Base-by-base conservation (phyloP, 2,329 filamentous ascomycete genomes). In the Apiospora pterosperma region DNA sequence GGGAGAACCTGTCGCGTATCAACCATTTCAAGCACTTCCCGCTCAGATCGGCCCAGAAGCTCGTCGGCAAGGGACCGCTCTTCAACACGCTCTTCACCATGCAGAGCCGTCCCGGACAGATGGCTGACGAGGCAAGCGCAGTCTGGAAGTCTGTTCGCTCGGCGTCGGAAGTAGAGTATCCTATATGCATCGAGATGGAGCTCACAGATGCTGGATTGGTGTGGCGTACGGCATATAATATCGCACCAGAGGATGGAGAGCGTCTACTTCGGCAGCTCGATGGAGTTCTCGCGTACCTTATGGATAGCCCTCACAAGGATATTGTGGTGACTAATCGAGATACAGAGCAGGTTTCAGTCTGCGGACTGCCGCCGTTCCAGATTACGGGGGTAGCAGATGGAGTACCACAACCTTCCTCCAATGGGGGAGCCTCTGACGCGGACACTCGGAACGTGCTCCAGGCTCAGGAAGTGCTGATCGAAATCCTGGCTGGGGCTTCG, bases 101-200 rank as follows among this genome's bases (percentile, higher is more conserved):
- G 3, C 86, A 72, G 67, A 69, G 65, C 5, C 68, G 73, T 0
- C 65, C 66, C 0, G 61, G 44, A 31, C 0, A 59, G 6, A 0
- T 61, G 0, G 28, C 59, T 0, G 58, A 23, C 2, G 34, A 23
- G 4, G 21, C 5, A 1, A 12, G 8, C 3, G 62, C 69, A 0
- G 73, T 95, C 3, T 88, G 92, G 69, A 82, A 80, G 41, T 93
- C 92, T 2, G 75, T 91, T 1, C 81, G 83, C 19, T 87, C 90
- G 0, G 78, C 80, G 3, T 89, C 92, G 0, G 85, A 89, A 25
- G 88, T 95, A 1, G 93, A 97, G 68, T 96, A 94, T 74, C 90
- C 92, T 0, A 78, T 97, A 4, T 96, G 92, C 70, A 85, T 92
- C 2, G 94, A 97, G 77, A 88, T 96, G 74, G 92, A 97, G 73